Conservation (phyloP, 2,329 filamentous ascomycete species). For the Elsinoe necatrix region DNA sequence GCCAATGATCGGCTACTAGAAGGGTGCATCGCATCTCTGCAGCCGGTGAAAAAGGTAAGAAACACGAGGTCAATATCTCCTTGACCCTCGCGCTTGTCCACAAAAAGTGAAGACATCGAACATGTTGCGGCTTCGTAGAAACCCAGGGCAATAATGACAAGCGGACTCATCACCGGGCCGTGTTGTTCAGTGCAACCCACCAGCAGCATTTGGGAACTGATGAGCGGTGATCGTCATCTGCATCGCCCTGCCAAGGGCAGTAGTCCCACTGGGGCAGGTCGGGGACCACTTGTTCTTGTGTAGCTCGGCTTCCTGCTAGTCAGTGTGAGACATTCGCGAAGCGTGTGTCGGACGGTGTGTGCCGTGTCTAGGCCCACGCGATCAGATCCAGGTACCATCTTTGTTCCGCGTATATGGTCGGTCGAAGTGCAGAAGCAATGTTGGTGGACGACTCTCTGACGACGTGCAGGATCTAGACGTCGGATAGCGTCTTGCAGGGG, state of each 20-base stretch:
- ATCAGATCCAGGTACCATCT: conserved; percentile 13
- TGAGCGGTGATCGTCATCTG: conserved; percentile 2
- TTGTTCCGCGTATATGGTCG: background rate
- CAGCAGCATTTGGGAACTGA: background rate
- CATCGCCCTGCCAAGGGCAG: background rate
- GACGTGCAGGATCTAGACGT: background rate
- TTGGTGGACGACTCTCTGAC: background rate
- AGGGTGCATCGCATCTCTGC: background rate
- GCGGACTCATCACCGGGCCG: background rate
- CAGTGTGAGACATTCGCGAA: conserved; percentile 5
- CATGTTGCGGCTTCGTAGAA: background rate
- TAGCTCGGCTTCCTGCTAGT: background rate
- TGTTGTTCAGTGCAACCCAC: background rate
- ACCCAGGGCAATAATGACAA: background rate
- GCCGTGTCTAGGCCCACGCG: background rate
- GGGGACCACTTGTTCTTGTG: background rate
- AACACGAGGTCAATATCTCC: background rate
- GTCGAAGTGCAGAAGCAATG: background rate
- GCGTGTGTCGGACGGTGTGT: background rate
- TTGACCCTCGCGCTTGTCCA: background rate
- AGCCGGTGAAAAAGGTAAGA: background rate
- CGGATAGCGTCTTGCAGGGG: background rate
- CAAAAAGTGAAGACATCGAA: background rate
- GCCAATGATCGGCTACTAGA: conserved; percentile 10
- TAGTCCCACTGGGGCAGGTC: conserved; percentile 9